Conservation (phyloP, 228 moss, liverwort and hornwort genomes). For the Sphagnum magellanicum region DNA sequence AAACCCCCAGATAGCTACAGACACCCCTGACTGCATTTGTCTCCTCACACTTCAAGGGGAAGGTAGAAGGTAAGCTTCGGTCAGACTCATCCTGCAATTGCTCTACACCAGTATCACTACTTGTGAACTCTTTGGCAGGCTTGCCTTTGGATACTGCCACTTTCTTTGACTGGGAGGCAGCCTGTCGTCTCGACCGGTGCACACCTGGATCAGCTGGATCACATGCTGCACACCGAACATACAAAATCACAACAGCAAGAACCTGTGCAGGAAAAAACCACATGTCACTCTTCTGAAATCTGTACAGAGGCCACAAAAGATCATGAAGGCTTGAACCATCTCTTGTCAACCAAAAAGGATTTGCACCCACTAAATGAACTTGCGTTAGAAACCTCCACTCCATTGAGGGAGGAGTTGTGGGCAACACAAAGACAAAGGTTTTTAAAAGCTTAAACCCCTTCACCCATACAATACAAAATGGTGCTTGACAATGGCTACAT, state of each 20-base stretch:
- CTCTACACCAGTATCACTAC: slow-evolving; percentile 8
- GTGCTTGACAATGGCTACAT: too few relatives aligned
- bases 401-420: too few relatives aligned
- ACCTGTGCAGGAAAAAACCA: slow-evolving; percentile 16
- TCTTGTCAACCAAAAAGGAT: too few relatives aligned
- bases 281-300: too few relatives aligned
- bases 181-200: slow-evolving; percentile 8
- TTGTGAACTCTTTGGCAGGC: slow-evolving; percentile 12
- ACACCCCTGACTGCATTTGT: neutral
- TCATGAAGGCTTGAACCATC: too few relatives aligned
- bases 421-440: too few relatives aligned
- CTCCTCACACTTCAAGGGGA: neutral
- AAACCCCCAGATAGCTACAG: neutral
- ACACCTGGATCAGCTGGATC: slow-evolving; percentile 52
- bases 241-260: slow-evolving; percentile 30
- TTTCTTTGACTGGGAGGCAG: slow-evolving; percentile 21
- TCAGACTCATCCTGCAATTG: neutral
- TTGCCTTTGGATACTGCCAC: slow-evolving; percentile 18
- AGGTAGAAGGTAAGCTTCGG: neutral
- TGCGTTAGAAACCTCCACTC: too few relatives aligned
- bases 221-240: slow-evolving; percentile 40
- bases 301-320: too few relatives aligned
- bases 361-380: too few relatives aligned
- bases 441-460: too few relatives aligned
- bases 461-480: too few relatives aligned